A percentile compares a stretch with the other conserved stretches of the same genome.
Conservation (phyloP, 2,329 filamentous ascomycete genomes). For the Fusarium sp. region DNA sequence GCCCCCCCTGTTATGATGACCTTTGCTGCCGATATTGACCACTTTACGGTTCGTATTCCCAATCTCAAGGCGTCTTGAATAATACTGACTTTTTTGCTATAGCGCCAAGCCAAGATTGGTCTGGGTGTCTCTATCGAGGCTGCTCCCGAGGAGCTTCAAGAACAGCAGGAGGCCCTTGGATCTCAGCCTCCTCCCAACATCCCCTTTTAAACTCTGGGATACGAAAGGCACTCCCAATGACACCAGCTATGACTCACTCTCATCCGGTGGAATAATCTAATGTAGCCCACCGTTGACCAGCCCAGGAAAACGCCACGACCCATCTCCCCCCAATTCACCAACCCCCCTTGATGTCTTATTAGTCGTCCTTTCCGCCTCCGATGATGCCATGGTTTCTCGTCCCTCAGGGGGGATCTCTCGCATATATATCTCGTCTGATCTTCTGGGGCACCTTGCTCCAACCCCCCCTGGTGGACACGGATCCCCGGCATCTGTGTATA, state of each 20-base stretch:
- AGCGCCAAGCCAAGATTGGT: slow-evolving; percentile 97
- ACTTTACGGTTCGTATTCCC: slow-evolving; percentile 80
- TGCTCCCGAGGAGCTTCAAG: slow-evolving; percentile 85
- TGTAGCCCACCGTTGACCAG: slow-evolving; percentile 43
- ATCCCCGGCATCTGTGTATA: slow-evolving; percentile 44
- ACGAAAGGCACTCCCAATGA: slow-evolving; percentile 27
- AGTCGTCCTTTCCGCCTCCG: slow-evolving; percentile 41
- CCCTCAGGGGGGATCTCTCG: slow-evolving; percentile 8
- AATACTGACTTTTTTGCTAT: slow-evolving; percentile 28
- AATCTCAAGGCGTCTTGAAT: not conserved
- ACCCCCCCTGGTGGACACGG: slow-evolving; percentile 1
- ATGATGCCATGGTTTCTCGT: slow-evolving; percentile 35
- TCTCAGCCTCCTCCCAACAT: slow-evolving; percentile 67
- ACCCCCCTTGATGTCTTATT: slow-evolving; percentile 47
- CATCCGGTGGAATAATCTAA: slow-evolving; percentile 45
- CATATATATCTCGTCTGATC: slow-evolving; percentile 24
- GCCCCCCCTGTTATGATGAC: slow-evolving; percentile 92
- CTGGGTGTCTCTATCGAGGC: slow-evolving; percentile 93
- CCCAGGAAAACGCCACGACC: slow-evolving; percentile 36
- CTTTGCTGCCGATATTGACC: slow-evolving; percentile 96
- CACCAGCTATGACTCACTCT: slow-evolving; percentile 35
- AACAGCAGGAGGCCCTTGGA: slow-evolving; percentile 77
- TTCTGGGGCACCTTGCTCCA: slow-evolving; percentile 13
- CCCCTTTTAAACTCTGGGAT: slow-evolving; percentile 67
- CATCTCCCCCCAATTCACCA: slow-evolving; percentile 29